Conservation (phyloP, 1,139 yeast species). For the Zygosaccharomyces sapae region DNA sequence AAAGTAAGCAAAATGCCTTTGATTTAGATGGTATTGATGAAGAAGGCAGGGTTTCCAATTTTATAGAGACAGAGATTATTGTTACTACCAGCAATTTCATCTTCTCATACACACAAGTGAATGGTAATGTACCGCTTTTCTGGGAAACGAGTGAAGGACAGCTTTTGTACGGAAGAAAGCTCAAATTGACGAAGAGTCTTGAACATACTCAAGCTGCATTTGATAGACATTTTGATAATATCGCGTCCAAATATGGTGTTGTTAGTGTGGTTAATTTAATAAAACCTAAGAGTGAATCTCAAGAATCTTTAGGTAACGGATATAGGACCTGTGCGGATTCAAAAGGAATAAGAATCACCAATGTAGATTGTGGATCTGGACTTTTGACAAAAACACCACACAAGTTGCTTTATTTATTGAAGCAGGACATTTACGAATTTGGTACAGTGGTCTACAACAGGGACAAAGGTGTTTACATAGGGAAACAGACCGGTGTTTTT, state of each 20-base stretch:
- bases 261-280: constrained; percentile 57
- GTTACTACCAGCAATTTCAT: constrained; percentile 51
- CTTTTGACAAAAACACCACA: constrained; percentile 40
- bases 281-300: constrained; percentile 38
- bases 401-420: constrained; percentile 39
- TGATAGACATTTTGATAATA: constrained; percentile 55
- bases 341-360: constrained; percentile 34
- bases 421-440: constrained; percentile 50
- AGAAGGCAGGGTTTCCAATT: constrained; percentile 63
- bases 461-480: constrained; percentile 46
- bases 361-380: constrained; percentile 37
- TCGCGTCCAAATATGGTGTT: constrained; percentile 58
- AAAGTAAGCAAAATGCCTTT: constrained; percentile 55
- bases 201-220: constrained; percentile 66
- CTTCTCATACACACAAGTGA: constrained; percentile 54
- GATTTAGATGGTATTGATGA: constrained; percentile 72
- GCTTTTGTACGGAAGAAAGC: constrained; percentile 47
- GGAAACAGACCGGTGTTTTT: constrained; percentile 67
- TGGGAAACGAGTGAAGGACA: constrained; percentile 54
- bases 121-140: constrained; percentile 69
- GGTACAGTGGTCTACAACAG: constrained; percentile 64
- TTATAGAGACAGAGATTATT: constrained; percentile 62
- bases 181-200: constrained; percentile 53
- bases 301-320: constrained; percentile 40
- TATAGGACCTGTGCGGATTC: constrained; percentile 36